phyloP scores from a whole-genome alignment of 108 stramenopile species.

The Cyclotella distinguenda region DNA sequence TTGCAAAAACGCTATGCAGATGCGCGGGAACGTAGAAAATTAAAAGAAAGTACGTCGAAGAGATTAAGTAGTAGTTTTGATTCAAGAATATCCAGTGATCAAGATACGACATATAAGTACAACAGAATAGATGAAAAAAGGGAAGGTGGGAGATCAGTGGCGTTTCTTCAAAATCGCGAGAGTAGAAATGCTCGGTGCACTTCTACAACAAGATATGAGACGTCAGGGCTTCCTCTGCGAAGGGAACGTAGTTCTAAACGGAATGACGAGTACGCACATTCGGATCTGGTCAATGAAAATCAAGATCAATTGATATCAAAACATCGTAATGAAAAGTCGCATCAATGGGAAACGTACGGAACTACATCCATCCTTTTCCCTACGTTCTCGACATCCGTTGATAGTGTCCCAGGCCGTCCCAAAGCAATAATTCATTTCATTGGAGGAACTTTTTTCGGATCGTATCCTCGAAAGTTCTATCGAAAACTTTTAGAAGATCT shows the following conservation, averaged over 20 bases:
- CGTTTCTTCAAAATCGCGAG: constrained; percentile 1
- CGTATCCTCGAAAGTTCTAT: constrained; percentile 71
- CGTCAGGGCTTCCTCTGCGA: no score
- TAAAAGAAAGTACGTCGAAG: not conserved
- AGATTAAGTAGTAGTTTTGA: not conserved
- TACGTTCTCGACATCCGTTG: constrained; percentile 32
- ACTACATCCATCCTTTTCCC: constrained; percentile 70
- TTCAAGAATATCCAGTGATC: not conserved
- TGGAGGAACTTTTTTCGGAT: constrained; percentile 81
- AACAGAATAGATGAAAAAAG: no score
- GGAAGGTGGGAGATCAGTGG: no score
- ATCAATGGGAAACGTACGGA: constrained; percentile 52
- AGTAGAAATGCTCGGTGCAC: not conserved
- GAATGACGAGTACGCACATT: not conserved
- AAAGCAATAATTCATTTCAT: constrained; percentile 77
- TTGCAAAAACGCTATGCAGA: constrained; percentile 30
- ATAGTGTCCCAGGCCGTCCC: constrained; percentile 27
- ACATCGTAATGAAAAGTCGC: constrained; percentile 4
- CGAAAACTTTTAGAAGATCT: constrained; percentile 61
- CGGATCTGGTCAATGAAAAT: not conserved
- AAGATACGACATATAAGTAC: no score
- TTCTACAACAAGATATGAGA: not conserved
- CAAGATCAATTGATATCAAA: not conserved
- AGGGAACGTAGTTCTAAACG: not conserved
- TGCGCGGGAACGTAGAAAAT: constrained; percentile 8